A percentile compares a stretch with the other conserved stretches of the same genome.
phyloP scores from a whole-genome alignment of 208 protist genomes.

The Naegleria fowleri region DNA sequence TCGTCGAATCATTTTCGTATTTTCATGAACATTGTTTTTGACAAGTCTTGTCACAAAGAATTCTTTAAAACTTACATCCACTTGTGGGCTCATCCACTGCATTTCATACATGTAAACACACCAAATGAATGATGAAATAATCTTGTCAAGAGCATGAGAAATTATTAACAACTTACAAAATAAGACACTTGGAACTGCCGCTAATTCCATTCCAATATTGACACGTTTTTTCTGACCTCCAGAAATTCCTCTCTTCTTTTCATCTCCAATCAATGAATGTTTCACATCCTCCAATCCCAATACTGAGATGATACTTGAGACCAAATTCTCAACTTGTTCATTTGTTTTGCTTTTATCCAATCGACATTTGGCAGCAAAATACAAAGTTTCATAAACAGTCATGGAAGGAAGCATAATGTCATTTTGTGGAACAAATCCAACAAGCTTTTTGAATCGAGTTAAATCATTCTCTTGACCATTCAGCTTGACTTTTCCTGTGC shows the following conservation, averaged over 20 bases:
- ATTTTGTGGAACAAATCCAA: slow-evolving; percentile 41
- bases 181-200: slow-evolving; percentile 70
- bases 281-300: slow-evolving; percentile 15
- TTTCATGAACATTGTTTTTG: too few species aligned
- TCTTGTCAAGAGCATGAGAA: too few species aligned
- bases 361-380: background rate
- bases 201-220: slow-evolving; percentile 76
- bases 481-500: background rate
- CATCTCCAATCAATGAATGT: slow-evolving; percentile 24
- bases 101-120: too few species aligned
- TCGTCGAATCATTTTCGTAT: too few species aligned
- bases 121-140: too few species aligned
- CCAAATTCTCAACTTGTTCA: background rate
- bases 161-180: slow-evolving; percentile 78
- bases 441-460: background rate
- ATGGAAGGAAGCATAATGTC: slow-evolving; percentile 33
- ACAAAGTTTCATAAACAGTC: slow-evolving; percentile 28
- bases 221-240: slow-evolving; percentile 76
- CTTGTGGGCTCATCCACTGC: background rate
- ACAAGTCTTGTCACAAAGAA: too few species aligned
- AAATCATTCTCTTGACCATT: background rate
- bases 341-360: background rate
- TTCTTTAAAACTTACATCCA: background rate
- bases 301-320: slow-evolving; percentile 11
- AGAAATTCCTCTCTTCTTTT: slow-evolving; percentile 50